phyloP scores from a whole-genome alignment of 305 asterid genomes.

The Rubia tinctorum region DNA sequence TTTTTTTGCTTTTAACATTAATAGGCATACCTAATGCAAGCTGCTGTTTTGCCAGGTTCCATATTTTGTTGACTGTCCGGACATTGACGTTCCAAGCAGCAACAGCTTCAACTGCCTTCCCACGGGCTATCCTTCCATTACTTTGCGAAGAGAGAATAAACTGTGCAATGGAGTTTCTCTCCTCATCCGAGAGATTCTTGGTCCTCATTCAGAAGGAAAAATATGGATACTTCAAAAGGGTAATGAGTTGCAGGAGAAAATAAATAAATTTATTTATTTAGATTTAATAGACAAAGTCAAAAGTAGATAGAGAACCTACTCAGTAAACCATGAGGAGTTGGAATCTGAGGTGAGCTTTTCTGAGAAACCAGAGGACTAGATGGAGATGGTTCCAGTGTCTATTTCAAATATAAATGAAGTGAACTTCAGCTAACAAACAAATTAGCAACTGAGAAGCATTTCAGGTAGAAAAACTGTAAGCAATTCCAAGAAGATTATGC shows the following conservation, averaged over 20 bases:
- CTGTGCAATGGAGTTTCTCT: too few relatives aligned
- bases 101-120: too few relatives aligned
- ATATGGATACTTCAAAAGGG: slow-evolving; percentile 21
- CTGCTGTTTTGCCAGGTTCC: too few relatives aligned
- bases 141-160: too few relatives aligned
- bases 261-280: slow-evolving; percentile 8
- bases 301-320: slow-evolving; percentile 15
- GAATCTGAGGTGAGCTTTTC: slow-evolving; percentile 46
- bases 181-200: too few relatives aligned
- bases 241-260: slow-evolving; percentile 17
- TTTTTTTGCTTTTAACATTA: too few relatives aligned
- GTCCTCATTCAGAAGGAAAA: background rate
- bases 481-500: background rate
- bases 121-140: too few relatives aligned
- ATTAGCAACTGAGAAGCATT: background rate
- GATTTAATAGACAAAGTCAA: slow-evolving; percentile 13
- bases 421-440: slow-evolving; percentile 12
- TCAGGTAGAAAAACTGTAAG: background rate
- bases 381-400: slow-evolving; percentile 57
- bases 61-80: too few relatives aligned
- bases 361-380: slow-evolving; percentile 34
- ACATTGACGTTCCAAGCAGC: too few relatives aligned
- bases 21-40: too few relatives aligned
- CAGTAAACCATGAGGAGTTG: slow-evolving; percentile 52
- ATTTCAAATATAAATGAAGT: slow-evolving; percentile 24